Evolutionary conservation across 768 basidiomycete genomes (phyloP).

Genomic region (Termitomyces sp.): DNA sequence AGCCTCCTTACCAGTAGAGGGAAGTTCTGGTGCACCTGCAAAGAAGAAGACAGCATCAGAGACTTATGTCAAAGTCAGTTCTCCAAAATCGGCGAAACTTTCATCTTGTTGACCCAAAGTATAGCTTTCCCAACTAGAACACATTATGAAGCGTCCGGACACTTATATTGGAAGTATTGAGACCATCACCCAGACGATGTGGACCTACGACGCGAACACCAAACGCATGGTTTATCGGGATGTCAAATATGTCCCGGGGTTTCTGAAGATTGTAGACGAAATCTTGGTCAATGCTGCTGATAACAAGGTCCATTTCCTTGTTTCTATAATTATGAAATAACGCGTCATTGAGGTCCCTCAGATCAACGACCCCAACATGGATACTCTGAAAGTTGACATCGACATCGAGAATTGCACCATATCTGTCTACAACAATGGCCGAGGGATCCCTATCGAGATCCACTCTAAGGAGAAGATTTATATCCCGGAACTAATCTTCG

Average conservation of each 20-base stretch:
- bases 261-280: slow-evolving; percentile 99
- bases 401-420: slow-evolving; percentile 82
- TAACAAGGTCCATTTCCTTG: slow-evolving; percentile 74
- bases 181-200: slow-evolving; percentile 81
- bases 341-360: slow-evolving; percentile 24
- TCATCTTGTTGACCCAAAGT: not conserved
- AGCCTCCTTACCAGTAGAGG: slow-evolving; percentile 19
- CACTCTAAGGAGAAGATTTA: slow-evolving; percentile 91
- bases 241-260: slow-evolving; percentile 91
- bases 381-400: slow-evolving; percentile 84
- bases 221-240: slow-evolving; percentile 84
- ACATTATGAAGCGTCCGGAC: slow-evolving; percentile 88
- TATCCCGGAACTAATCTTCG: slow-evolving; percentile 97
- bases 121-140: slow-evolving; percentile 92
- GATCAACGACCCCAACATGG: slow-evolving; percentile 93
- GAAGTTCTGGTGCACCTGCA: slow-evolving; percentile 23
- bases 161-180: slow-evolving; percentile 98
- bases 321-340: not conserved
- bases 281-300: slow-evolving; percentile 99
- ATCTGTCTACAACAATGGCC: slow-evolving; percentile 93
- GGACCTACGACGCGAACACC: slow-evolving; percentile 85
- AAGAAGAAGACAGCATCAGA: slow-evolving; percentile 91
- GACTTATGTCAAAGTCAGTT: slow-evolving; percentile 80
- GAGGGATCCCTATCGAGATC: slow-evolving; percentile 95
- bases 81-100: not conserved